Base-by-base conservation (phyloP, 805 yeast species). In the Cyberlindnera maclurae region DNA sequence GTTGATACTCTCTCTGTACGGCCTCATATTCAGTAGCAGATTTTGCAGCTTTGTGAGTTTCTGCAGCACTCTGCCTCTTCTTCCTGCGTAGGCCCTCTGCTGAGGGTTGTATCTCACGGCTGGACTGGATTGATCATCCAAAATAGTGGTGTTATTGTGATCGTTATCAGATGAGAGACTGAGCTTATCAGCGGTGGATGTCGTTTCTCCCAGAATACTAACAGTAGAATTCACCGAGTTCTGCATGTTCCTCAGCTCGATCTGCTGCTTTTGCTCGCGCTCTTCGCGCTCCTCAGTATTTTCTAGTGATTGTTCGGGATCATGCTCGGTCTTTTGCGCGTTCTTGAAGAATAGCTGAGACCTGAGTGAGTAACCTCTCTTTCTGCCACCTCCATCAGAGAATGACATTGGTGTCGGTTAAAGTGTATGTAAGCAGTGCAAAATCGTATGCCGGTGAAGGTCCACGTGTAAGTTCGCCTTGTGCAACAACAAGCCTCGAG, bases 331-430 rank as follows among this genome's bases (percentile, higher is more conserved):
- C 44, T 42, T 47, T 50, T 38, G 62, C 5, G 31, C 31, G 16
- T 13, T 27, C 39, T 68, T 75, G 52, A 68, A 75, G 60, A 81
- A 70, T 35, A 82, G 64, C 60, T 82, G 87, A 0, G 83, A 67
- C 43, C 89, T 65, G 40, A 82, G 58, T 8, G 85, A 77, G 43
- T 78, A 75, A 0, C 88, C 88, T 49, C 89, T 59, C 44, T 70
- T 71, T 45, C 84, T 63, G 70, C 62, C 36, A 18, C 36, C 36
- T 15, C 36, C 36, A 33, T 33, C 36, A 7, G 31, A 15, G 16
- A 33, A 33, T 8, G 36, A 33, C 36, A 33, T 33, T 17, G 22
- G 17, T 8, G 5, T 20, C 24, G 8, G 24, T 20, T n/a, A n/a
- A n/a, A n/a, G n/a, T n/a, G n/a, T n/a, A n/a, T n/a, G n/a, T n/a